Evolutionary conservation across 2,329 filamentous ascomycete species (phyloP).

Genomic region (Ceratocystis eucalypticola): DNA sequence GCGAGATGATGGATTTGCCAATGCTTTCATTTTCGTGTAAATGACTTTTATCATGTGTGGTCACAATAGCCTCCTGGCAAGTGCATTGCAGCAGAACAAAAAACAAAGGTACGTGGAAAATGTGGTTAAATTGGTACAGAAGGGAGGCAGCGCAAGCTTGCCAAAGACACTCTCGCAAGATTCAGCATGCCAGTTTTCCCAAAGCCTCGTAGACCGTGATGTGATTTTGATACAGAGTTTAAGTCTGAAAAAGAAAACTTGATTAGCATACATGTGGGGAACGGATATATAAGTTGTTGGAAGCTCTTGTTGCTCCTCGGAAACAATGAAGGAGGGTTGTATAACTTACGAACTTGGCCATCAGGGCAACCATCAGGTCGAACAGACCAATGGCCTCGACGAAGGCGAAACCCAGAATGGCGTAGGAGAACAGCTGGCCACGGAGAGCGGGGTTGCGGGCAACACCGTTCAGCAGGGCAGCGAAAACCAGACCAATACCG

Average conservation of each 20-base stretch:
- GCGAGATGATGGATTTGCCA: conserved; percentile 13
- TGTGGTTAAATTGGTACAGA: conserved; percentile 20
- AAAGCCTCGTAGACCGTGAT: conserved; percentile 20
- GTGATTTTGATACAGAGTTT: conserved; percentile 20
- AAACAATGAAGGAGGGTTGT: not conserved
- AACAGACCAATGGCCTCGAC: conserved; percentile 84
- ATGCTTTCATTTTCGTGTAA: conserved; percentile 14
- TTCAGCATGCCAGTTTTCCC: conserved; percentile 20
- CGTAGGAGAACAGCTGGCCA: conserved; percentile 91
- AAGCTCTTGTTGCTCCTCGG: not conserved
- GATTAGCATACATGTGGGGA: not conserved
- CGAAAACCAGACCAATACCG: conserved; percentile 92
- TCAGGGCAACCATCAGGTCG: conserved; percentile 85
- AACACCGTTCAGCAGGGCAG: conserved; percentile 74
- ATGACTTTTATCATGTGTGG: conserved; percentile 10
- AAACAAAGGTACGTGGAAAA: conserved; percentile 19
- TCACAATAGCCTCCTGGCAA: conserved; percentile 13
- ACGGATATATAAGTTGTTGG: not conserved
- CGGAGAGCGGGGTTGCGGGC: conserved; percentile 89
- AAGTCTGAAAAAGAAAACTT: conserved; percentile 15
- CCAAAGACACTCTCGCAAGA: conserved; percentile 19
- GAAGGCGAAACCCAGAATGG: conserved; percentile 92
- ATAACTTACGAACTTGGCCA: conserved; percentile 70
- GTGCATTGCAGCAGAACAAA: conserved; percentile 5
- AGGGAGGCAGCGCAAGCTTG: conserved; percentile 19